A percentile compares a stretch with the other conserved stretches of the same genome.
phyloP scores from a whole-genome alignment of 805 yeast species.

The Maudiozyma turicensis region DNA sequence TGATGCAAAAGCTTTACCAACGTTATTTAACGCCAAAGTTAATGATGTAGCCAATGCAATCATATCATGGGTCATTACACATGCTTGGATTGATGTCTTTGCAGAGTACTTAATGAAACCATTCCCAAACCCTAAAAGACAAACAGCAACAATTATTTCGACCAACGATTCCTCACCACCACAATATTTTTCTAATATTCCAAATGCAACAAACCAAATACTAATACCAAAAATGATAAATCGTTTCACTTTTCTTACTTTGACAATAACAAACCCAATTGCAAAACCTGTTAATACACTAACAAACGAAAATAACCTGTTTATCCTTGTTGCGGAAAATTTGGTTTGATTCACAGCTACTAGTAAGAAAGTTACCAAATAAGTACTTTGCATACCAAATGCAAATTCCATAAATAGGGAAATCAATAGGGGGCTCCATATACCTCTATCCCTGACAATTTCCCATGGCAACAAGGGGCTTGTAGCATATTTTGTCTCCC shows the following conservation, averaged over 20 bases:
- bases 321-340: slow-evolving; percentile 55
- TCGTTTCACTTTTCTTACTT: slow-evolving; percentile 43
- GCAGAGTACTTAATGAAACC: slow-evolving; percentile 63
- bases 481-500: slow-evolving; percentile 47
- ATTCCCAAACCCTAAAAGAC: slow-evolving; percentile 61
- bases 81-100: slow-evolving; percentile 51
- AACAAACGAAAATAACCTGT: slow-evolving; percentile 52
- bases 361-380: slow-evolving; percentile 48
- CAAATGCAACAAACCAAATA: slow-evolving; percentile 52
- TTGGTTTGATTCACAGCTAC: slow-evolving; percentile 47
- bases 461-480: slow-evolving; percentile 50
- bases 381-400: slow-evolving; percentile 60
- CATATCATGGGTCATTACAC: slow-evolving; percentile 46
- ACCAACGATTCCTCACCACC: slow-evolving; percentile 36
- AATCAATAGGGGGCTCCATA: slow-evolving; percentile 50
- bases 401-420: slow-evolving; percentile 46
- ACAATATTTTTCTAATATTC: slow-evolving; percentile 47
- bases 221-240: slow-evolving; percentile 50
- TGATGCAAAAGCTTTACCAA: slow-evolving; percentile 55
- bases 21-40: slow-evolving; percentile 43
- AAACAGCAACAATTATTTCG: slow-evolving; percentile 56
- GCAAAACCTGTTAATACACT: slow-evolving; percentile 51
- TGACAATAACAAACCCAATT: slow-evolving; percentile 43
- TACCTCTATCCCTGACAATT: slow-evolving; percentile 50
- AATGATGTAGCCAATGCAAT: slow-evolving; percentile 55